phyloP scores from a whole-genome alignment of 2,329 filamentous ascomycete genomes.

The Orbilia ellipsospora region DNA sequence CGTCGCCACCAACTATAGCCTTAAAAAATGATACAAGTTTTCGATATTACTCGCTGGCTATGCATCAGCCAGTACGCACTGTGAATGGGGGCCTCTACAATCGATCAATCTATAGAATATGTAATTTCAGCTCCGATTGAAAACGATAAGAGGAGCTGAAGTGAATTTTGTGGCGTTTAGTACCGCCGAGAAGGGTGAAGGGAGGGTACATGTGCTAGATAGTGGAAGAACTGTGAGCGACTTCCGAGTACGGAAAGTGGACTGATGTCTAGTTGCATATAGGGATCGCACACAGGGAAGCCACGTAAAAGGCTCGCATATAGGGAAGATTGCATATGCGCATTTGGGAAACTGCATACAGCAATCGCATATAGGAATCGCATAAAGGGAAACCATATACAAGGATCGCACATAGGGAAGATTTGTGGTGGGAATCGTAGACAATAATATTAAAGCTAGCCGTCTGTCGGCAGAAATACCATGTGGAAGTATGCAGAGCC shows the following conservation, averaged over 20 bases:
- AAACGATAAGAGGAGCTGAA: conserved; percentile 15
- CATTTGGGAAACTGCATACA: no score
- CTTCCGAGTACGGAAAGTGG: background rate
- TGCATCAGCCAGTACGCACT: conserved; percentile 6
- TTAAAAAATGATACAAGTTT: no score
- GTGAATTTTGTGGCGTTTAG: conserved; percentile 17
- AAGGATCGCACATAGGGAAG: conserved; percentile 9
- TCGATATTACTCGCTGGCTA: background rate
- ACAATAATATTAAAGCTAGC: no score
- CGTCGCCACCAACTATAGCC: no score
- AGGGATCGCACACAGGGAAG: no score
- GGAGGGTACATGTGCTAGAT: background rate
- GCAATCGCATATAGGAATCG: no score
- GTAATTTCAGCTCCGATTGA: conserved; percentile 2
- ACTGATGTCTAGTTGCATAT: background rate
- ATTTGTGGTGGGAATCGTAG: no score
- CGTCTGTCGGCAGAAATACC: no score
- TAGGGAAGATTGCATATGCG: no score
- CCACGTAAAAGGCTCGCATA: no score
- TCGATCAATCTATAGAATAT: conserved; percentile 18
- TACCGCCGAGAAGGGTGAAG: conserved; percentile 4
- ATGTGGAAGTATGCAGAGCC: no score
- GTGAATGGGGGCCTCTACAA: conserved; percentile 12
- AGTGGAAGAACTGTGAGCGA: background rate
- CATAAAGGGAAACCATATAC: background rate